Evolutionary conservation across 306 rosid species (phyloP), one percentile per base, ranked within the genome.

Genomic region (peach (Prunus persica)): DNA sequence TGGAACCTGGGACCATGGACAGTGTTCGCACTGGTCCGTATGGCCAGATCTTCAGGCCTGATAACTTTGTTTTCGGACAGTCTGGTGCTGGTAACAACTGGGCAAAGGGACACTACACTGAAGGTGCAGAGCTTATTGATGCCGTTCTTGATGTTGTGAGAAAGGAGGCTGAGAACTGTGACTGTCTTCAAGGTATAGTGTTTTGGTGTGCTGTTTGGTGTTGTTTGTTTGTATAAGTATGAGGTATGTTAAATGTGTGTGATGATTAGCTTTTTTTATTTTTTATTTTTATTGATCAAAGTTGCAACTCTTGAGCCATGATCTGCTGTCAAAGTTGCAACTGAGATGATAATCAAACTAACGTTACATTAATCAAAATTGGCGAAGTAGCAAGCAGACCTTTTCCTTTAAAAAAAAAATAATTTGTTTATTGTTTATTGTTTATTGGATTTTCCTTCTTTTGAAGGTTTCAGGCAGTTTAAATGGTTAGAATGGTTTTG

Each of bases 1-100:
- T 76, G 73, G 79, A 76, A 52, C 79, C 79, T 52, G 79, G 79
- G 5, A 76, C 79, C 4, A 76, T 76, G 79, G 79, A 76, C 56
- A 76, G 79, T 20, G 79, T 76, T 65, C 79, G 79, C 45, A 76
- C 73, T 66, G 79, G 79, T 30, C 79, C 79, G 24, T 76, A 76
- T 54, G 80, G 80, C 16, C 73, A 76, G 73, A 76, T 76, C 54
- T 76, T 76, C 73, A 65, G 74, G 34, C 80, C 80, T 24, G 80
- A 76, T 76, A 66, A 76, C 74, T 76, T 76, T 27, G 80, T 76
- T 11, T 76, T 66, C 18, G 74, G 80, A 18, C 80, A 76, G 60
- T 76, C 80, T 25, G 80, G 80, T 38, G 80, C 80, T 7, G 80
- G 80, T 34, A 34, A 34, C 41, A 34, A 34, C 41, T 34, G 41